Evolutionary conservation across 768 basidiomycete species (phyloP).

Genomic region (Leucosporidium yakuticum): DNA sequence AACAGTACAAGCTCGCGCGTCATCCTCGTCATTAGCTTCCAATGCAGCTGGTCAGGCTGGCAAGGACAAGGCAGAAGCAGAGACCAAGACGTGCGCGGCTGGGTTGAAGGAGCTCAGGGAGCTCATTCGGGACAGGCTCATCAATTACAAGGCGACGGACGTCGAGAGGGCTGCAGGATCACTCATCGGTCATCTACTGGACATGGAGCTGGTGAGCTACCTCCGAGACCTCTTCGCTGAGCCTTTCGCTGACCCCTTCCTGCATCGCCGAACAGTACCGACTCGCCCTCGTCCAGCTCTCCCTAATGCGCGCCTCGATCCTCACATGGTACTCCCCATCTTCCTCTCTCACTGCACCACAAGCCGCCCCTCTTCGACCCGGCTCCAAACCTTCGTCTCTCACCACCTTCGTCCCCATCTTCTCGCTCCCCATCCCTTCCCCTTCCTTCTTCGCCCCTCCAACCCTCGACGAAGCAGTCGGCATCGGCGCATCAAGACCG

Average conservation of each 20-base stretch:
- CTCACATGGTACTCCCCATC: conserved; percentile 36
- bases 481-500: conserved; percentile 2
- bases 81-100: conserved; percentile 36
- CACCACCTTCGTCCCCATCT: background rate
- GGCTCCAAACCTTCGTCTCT: conserved; percentile 16
- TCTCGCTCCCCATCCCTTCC: conserved; percentile 17
- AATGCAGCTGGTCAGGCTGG: conserved; percentile 26
- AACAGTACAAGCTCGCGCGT: conserved; percentile 37
- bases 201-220: conserved; percentile 63
- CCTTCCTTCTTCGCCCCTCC: conserved; percentile 17
- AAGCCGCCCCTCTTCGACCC: background rate
- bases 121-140: conserved; percentile 16
- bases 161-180: conserved; percentile 68
- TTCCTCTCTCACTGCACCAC: conserved; percentile 39
- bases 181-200: conserved; percentile 60
- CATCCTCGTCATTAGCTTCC: conserved; percentile 42
- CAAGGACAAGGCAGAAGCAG: conserved; percentile 15
- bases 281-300: conserved; percentile 19
- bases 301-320: conserved; percentile 14
- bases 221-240: conserved; percentile 50
- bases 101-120: conserved; percentile 51
- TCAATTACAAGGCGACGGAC: conserved; percentile 53
- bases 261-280: conserved; percentile 13
- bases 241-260: conserved; percentile 26
- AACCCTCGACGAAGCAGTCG: conserved; percentile 20